Evolutionary conservation across 2,329 filamentous ascomycete species (phyloP).

Genomic region (Fonsecaea erecta): DNA sequence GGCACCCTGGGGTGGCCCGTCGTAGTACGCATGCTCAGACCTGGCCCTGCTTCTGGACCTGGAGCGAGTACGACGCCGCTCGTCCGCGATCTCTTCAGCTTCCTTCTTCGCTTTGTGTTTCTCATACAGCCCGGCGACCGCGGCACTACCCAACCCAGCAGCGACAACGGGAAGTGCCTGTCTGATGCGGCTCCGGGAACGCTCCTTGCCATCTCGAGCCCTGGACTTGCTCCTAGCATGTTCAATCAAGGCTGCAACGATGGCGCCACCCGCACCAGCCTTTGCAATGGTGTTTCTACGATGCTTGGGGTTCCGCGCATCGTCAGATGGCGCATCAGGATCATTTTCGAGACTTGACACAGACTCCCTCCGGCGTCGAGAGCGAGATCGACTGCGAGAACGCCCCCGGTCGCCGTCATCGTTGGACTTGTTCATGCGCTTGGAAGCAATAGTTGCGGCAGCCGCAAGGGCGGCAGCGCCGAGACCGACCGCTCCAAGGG

Average conservation of each 20-base stretch:
- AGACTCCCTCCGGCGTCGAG: slow-evolving; percentile 30
- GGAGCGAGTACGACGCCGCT: slow-evolving; percentile 40
- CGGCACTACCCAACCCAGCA: slow-evolving; percentile 65
- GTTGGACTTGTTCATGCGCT: slow-evolving; percentile 56
- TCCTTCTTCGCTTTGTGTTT: slow-evolving; percentile 64
- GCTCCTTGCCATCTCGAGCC: slow-evolving; percentile 54
- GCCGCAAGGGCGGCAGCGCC: slow-evolving; percentile 65
- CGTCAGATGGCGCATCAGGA: slow-evolving; percentile 37
- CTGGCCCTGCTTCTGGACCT: slow-evolving; percentile 55
- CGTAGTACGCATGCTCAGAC: slow-evolving; percentile 45
- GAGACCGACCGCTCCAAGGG: slow-evolving; percentile 57
- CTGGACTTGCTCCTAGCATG: slow-evolving; percentile 63
- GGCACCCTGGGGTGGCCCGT: slow-evolving; percentile 50
- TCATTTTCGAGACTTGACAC: slow-evolving; percentile 34
- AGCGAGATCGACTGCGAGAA: slow-evolving; percentile 47
- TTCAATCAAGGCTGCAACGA: slow-evolving; percentile 65
- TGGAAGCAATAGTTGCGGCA: slow-evolving; percentile 62
- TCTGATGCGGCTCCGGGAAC: slow-evolving; percentile 61
- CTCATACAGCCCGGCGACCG: slow-evolving; percentile 66
- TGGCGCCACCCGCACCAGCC: slow-evolving; percentile 66
- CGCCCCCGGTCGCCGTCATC: slow-evolving; percentile 54
- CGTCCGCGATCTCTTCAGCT: slow-evolving; percentile 43
- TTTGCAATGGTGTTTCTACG: slow-evolving; percentile 64
- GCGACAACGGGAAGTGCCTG: slow-evolving; percentile 64
- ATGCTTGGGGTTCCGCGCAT: slow-evolving; percentile 51